Evolutionary conservation across 805 yeast species (phyloP).

Genomic region (Candida yuanshanica): DNA sequence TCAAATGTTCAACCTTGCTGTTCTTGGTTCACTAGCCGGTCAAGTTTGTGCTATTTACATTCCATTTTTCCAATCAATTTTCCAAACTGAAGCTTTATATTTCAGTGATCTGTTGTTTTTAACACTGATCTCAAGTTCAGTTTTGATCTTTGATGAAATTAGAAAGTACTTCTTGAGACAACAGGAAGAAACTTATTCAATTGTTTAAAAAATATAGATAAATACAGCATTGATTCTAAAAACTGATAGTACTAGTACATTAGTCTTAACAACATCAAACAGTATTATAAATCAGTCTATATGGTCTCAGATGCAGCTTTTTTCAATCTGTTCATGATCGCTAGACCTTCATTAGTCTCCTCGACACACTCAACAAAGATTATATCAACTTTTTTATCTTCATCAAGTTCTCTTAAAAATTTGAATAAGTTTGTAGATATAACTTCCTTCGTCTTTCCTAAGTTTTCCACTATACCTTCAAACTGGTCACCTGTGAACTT

Average conservation of each 20-base stretch:
- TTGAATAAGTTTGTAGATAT: conserved; percentile 75
- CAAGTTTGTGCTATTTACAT: conserved; percentile 91
- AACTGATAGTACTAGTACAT: background rate
- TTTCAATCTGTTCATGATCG: conserved; percentile 84
- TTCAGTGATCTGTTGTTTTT: conserved; percentile 66
- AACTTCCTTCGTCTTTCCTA: conserved; percentile 44
- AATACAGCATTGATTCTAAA: too few relatives aligned
- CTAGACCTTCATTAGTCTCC: conserved; percentile 77
- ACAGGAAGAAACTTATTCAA: conserved; percentile 17
- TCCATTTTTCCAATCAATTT: conserved; percentile 86
- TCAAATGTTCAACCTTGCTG: conserved; percentile 91
- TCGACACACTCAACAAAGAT: conserved; percentile 82
- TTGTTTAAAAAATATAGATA: conserved; percentile 14
- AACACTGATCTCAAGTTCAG: conserved; percentile 63
- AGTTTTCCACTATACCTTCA: conserved; percentile 22
- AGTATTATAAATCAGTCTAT: conserved; percentile 11
- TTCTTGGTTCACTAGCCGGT: conserved; percentile 80
- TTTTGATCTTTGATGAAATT: conserved; percentile 78
- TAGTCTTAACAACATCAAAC: conserved; percentile 1
- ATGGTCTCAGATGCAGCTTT: conserved; percentile 68
- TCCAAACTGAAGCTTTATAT: conserved; percentile 89
- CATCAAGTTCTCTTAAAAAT: conserved; percentile 70
- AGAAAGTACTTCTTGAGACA: conserved; percentile 44
- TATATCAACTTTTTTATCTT: conserved; percentile 47
- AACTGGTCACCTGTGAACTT: conserved; percentile 16